Percentiles rank a stretch among this genome's conserved stretches.
phyloP scores from a whole-genome alignment of 306 rosid genomes.

The Quercus robur region DNA sequence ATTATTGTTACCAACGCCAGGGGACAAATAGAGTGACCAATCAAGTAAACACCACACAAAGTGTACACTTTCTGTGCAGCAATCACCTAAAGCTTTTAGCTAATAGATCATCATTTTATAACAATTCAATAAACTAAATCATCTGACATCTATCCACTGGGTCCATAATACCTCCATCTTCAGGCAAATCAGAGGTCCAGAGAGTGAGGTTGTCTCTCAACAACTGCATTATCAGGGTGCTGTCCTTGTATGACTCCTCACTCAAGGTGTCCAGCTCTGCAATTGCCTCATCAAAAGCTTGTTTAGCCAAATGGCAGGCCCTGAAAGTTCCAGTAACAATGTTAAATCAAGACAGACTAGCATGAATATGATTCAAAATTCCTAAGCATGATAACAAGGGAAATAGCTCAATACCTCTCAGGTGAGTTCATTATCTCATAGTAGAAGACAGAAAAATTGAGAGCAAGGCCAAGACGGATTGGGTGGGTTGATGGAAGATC shows the following conservation, averaged over 20 bases:
- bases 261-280: constrained; percentile 98
- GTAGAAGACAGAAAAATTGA: constrained; percentile 96
- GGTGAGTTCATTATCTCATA: constrained; percentile 98
- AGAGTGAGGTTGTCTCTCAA: constrained; percentile 98
- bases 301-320: constrained; percentile 99
- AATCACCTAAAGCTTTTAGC: not conserved
- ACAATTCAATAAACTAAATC: not conserved
- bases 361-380: constrained; percentile 3
- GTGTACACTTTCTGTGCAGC: constrained; percentile 4
- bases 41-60: not conserved
- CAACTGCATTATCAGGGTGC: constrained; percentile 97
- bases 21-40: not conserved
- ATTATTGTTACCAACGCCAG: too few relatives aligned
- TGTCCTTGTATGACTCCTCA: constrained; percentile 98
- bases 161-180: constrained; percentile 81
- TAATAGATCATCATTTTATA: not conserved
- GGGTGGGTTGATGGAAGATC: constrained; percentile 97
- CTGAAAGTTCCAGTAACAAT: constrained; percentile 42
- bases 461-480: constrained; percentile 97
- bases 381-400: not conserved
- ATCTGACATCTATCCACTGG: constrained; percentile 2
- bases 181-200: constrained; percentile 99
- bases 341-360: constrained; percentile 18
- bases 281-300: constrained; percentile 98
- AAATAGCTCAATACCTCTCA: constrained; percentile 56